Conservation (phyloP, 352 stramenopile species). For the Globisporangium polare region DNA sequence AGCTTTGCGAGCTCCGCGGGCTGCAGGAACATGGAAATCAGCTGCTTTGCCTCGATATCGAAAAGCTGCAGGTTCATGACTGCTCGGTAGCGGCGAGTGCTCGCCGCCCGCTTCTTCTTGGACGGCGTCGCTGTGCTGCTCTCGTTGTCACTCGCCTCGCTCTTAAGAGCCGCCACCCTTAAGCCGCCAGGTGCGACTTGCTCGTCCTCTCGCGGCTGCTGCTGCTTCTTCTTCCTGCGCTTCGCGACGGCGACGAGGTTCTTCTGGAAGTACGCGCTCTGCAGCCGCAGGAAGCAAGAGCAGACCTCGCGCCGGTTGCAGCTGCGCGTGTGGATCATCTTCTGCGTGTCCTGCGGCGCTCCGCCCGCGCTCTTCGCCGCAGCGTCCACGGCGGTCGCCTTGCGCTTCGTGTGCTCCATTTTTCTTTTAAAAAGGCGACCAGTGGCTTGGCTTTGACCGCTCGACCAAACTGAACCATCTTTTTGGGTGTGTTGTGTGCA, state of each 20-base stretch:
- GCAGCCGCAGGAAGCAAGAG: conserved; percentile 60
- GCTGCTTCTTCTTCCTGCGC: conserved; percentile 36
- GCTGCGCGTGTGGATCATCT: conserved; percentile 46
- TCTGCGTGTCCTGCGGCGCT: conserved; percentile 1
- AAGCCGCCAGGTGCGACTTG: not conserved
- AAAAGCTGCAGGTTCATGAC: conserved; percentile 55
- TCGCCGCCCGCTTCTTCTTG: conserved; percentile 8
- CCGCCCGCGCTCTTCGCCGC: not conserved
- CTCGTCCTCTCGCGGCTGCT: not conserved
- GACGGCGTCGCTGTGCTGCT: not conserved
- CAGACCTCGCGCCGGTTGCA: conserved; percentile 66
- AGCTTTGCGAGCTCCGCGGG: conserved; percentile 38
- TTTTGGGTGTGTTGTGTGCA: no score
- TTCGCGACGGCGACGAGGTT: conserved; percentile 36
- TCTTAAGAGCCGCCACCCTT: not conserved
- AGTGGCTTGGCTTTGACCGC: no score
- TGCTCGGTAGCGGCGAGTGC: conserved; percentile 12
- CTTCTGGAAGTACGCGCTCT: conserved; percentile 68
- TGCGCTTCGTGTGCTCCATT: not conserved
- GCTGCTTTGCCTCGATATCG: conserved; percentile 40
- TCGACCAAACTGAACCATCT: no score
- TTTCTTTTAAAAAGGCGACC: no score
- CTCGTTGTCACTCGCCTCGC: not conserved
- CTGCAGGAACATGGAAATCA: conserved; percentile 41
- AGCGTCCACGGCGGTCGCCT: conserved; percentile 1